Conservation (phyloP, 306 rosid genomes). For the Inga oerstediana region DNA sequence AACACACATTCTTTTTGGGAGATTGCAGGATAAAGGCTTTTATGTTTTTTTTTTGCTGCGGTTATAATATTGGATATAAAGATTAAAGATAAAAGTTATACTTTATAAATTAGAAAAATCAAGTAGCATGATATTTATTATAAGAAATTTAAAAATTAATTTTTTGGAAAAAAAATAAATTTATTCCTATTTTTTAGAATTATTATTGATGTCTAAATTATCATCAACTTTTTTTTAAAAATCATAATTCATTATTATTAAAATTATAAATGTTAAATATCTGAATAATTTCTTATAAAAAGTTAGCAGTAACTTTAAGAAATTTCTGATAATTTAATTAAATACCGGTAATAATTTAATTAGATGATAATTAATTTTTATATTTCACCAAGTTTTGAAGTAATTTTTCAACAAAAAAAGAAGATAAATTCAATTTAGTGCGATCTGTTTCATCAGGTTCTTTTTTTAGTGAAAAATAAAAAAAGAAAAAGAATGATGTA, state of each 20-base stretch:
- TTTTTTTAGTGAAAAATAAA: no score
- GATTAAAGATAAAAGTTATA: neutral
- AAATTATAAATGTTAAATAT: neutral
- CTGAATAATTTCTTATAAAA: neutral
- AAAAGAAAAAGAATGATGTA: no score
- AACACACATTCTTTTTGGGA: neutral
- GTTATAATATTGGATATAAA: neutral
- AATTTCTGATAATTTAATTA: neutral
- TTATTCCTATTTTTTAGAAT: neutral
- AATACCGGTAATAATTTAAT: neutral
- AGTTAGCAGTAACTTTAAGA: neutral
- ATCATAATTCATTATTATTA: no score
- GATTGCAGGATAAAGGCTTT: neutral
- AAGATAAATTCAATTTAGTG: neutral
- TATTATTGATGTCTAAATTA: neutral
- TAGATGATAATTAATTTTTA: neutral
- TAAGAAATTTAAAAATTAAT: neutral
- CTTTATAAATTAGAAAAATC: neutral
- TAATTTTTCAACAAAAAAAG: neutral
- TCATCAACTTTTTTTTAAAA: neutral
- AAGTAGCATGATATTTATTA: neutral
- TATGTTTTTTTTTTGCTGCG: neutral
- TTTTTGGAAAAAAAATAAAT: neutral
- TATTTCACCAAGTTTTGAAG: neutral
- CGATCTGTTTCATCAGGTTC: neutral